phyloP scores from a whole-genome alignment of 495 filamentous ascomycete species.

The Hamigera avellanea region DNA sequence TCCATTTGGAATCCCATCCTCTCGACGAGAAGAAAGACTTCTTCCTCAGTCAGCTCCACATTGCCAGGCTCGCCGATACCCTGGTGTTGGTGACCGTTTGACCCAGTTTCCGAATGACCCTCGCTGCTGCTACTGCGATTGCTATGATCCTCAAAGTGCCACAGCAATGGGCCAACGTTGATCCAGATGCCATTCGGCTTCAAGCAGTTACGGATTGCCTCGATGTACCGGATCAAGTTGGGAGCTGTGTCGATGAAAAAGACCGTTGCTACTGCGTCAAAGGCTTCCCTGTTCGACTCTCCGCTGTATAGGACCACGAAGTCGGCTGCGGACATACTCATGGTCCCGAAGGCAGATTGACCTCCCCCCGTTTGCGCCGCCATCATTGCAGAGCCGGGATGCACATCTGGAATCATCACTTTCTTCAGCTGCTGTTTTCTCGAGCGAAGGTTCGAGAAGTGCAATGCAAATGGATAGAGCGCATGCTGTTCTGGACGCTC shows the following conservation, averaged over 20 bases:
- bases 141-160: conserved; percentile 63
- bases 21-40: conserved; percentile 66
- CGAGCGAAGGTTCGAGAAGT: conserved; percentile 66
- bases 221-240: conserved; percentile 79
- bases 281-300: conserved; percentile 43
- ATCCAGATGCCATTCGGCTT: conserved; percentile 71
- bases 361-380: conserved; percentile 6
- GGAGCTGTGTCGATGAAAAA: conserved; percentile 98
- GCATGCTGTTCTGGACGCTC: conserved; percentile 25
- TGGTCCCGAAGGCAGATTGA: conserved; percentile 25
- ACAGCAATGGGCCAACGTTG: conserved; percentile 83
- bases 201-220: conserved; percentile 68
- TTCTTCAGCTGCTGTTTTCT: conserved; percentile 58
- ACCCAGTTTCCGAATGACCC: not conserved
- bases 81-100: conserved; percentile 12
- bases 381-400: conserved; percentile 47
- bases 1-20: conserved; percentile 68
- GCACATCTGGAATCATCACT: conserved; percentile 66
- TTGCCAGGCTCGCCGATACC: conserved; percentile 70
- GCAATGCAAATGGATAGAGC: conserved; percentile 69
- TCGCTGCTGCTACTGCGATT: conserved; percentile 19
- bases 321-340: conserved; percentile 81
- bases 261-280: conserved; percentile 75
- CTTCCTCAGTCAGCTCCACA: conserved; percentile 79
- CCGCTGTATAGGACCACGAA: conserved; percentile 67